phyloP scores from a whole-genome alignment of 495 filamentous ascomycete species.

The Cairneyella variabilis region DNA sequence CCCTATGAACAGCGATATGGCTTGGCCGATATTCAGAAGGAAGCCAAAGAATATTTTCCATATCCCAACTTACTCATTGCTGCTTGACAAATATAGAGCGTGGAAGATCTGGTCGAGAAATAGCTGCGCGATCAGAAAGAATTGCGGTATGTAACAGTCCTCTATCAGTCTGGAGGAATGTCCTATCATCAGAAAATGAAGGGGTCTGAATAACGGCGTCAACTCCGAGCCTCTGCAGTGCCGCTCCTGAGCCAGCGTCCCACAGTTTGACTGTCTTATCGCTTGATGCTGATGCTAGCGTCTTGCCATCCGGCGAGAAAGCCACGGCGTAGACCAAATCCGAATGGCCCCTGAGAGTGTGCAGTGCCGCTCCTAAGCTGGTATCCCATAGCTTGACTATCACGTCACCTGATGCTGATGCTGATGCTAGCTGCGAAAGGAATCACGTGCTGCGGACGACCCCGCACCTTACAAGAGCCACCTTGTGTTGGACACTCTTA shows the following conservation, averaged over 20 bases:
- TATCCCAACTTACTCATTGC: neutral
- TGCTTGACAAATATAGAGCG: neutral
- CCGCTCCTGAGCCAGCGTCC: no score
- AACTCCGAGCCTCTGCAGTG: neutral
- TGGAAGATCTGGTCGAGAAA: neutral
- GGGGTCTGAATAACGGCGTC: neutral
- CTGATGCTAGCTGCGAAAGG: neutral
- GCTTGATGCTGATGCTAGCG: no score
- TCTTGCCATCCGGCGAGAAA: no score
- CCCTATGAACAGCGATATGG: neutral
- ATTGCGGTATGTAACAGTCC: neutral
- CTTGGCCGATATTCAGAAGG: neutral
- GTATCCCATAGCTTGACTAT: neutral
- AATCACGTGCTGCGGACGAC: no score
- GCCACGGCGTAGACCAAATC: no score
- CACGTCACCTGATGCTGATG: neutral
- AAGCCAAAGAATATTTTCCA: no score
- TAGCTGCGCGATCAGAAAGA: neutral
- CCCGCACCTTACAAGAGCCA: no score
- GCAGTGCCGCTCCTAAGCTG: no score
- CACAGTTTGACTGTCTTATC: no score
- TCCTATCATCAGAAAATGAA: neutral
- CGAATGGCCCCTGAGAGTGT: no score
- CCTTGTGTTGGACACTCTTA: neutral
- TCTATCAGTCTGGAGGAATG: neutral